Evolutionary conservation across 257 asterid genomes (phyloP).

Genomic region (Solanum lycopersicoides): DNA sequence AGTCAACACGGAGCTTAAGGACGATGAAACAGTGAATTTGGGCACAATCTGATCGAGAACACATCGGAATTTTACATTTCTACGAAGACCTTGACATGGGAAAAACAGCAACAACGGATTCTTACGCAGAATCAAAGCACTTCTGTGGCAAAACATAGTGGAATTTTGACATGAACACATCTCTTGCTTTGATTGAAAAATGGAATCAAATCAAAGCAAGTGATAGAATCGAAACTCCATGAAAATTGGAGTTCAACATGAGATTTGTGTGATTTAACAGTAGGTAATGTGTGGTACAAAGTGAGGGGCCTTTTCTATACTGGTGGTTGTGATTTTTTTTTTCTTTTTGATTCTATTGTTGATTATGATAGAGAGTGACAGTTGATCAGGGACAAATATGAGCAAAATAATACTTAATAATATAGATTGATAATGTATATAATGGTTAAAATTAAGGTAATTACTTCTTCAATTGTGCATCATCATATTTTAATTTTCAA

Average conservation of each 20-base stretch:
- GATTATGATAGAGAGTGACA: background rate
- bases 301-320: background rate
- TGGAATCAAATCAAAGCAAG: background rate
- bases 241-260: background rate
- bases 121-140: slow-evolving; percentile 26
- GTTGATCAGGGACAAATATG: background rate
- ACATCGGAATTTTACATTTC: slow-evolving; percentile 34
- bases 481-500: too few species aligned
- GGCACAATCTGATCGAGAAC: slow-evolving; percentile 30
- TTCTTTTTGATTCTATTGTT: background rate
- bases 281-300: slow-evolving; percentile 1
- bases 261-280: background rate
- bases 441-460: background rate
- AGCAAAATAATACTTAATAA: background rate
- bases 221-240: background rate
- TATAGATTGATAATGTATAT: background rate
- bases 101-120: slow-evolving; percentile 16
- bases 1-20: slow-evolving; percentile 45
- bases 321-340: background rate
- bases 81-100: slow-evolving; percentile 5
- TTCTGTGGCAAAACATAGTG: slow-evolving; percentile 31
- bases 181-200: background rate
- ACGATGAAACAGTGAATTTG: slow-evolving; percentile 39
- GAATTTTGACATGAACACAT: slow-evolving; percentile 45
- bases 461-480: background rate